Evolutionary conservation across 2,329 filamentous ascomycete species (phyloP).

Genomic region (Sclerotinia minor): DNA sequence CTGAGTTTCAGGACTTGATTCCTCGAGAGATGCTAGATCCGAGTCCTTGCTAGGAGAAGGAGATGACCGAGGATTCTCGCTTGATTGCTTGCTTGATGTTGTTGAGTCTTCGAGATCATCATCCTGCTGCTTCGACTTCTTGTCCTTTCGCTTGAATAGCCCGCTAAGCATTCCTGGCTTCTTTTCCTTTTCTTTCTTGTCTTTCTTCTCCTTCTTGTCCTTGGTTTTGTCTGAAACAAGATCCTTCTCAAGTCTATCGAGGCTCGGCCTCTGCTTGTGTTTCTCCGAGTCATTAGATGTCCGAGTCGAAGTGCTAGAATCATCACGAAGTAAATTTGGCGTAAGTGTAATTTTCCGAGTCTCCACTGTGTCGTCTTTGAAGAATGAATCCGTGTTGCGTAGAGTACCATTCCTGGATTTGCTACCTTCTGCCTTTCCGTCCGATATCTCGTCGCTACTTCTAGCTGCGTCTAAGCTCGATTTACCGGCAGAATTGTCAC

Average conservation of each 20-base stretch:
- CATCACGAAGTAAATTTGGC: conserved; percentile 85
- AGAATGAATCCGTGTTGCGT: conserved; percentile 93
- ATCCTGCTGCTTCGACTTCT: conserved; percentile 52
- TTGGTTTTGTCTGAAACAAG: conserved; percentile 63
- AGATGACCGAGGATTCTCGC: conserved; percentile 46
- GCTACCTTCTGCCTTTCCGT: conserved; percentile 54
- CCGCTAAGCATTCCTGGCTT: conserved; percentile 66
- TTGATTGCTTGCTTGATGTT: conserved; percentile 41
- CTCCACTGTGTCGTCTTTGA: conserved; percentile 92
- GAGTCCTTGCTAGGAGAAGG: conserved; percentile 41
- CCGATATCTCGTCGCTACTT: conserved; percentile 68
- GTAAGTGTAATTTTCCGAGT: conserved; percentile 97
- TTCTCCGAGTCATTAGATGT: conserved; percentile 50
- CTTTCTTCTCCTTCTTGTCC: conserved; percentile 67
- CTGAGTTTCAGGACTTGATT: conserved; percentile 46
- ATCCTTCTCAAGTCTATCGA: conserved; percentile 75
- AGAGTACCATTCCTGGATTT: conserved; percentile 83
- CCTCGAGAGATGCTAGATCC: conserved; percentile 34
- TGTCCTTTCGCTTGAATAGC: conserved; percentile 49
- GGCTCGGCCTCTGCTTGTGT: conserved; percentile 60
- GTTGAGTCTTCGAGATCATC: conserved; percentile 50
- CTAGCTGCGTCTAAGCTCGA: conserved; percentile 45
- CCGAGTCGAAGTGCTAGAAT: conserved; percentile 51
- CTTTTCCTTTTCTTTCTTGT: conserved; percentile 55
- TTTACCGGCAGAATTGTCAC: conserved; percentile 29